Evolutionary conservation across 2,329 filamentous ascomycete genomes (phyloP).

Genomic region (Mariannaea sp.): DNA sequence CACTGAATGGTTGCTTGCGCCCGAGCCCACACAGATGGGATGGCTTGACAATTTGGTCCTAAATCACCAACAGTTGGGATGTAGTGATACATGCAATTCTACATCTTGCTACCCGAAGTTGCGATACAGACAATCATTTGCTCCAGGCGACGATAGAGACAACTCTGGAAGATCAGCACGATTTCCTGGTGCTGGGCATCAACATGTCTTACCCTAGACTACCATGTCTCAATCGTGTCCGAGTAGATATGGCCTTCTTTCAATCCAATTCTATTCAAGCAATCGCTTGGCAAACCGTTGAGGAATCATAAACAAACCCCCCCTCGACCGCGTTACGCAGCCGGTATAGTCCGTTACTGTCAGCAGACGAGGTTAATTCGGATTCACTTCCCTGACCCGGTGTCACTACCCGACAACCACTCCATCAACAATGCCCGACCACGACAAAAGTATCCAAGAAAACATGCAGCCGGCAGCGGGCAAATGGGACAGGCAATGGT

Average conservation of each 20-base stretch:
- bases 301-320: background rate
- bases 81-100: too few relatives aligned
- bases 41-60: too few relatives aligned
- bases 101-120: too few relatives aligned
- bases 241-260: too few relatives aligned
- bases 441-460: conserved; percentile 16
- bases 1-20: too few relatives aligned
- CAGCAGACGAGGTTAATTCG: conserved; percentile 19
- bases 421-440: conserved; percentile 22
- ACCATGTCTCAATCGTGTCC: background rate
- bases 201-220: background rate
- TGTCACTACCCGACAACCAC: conserved; percentile 22
- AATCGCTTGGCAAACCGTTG: conserved; percentile 1
- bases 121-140: too few relatives aligned
- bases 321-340: conserved; percentile 2
- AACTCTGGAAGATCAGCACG: too few relatives aligned
- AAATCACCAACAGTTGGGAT: too few relatives aligned
- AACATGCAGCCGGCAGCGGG: conserved; percentile 1
- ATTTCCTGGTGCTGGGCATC: too few relatives aligned
- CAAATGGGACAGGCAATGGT: conserved; percentile 12
- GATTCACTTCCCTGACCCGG: conserved; percentile 11
- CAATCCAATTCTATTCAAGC: background rate
- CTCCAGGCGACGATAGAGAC: too few relatives aligned
- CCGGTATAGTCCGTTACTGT: conserved; percentile 11
- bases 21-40: too few relatives aligned